Conservation (phyloP, 2,329 filamentous ascomycete species). For the Beauveria sp. region DNA sequence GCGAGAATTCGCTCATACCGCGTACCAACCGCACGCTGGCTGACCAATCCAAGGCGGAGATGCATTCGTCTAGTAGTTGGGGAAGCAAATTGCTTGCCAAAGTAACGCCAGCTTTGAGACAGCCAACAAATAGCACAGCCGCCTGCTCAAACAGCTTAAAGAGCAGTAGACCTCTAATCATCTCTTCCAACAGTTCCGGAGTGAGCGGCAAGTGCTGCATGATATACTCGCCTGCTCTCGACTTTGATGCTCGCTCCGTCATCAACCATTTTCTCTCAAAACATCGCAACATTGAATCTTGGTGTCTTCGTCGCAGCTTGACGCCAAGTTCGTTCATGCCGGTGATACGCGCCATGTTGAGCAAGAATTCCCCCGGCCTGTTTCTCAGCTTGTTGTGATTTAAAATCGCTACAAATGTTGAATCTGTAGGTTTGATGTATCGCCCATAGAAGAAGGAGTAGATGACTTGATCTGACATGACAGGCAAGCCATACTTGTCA, state of each 20-base stretch:
- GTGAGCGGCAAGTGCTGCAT: conserved; percentile 33
- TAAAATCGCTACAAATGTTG: conserved; percentile 41
- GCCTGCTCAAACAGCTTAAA: conserved; percentile 39
- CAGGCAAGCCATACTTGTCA: conserved; percentile 39
- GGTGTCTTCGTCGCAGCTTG: conserved; percentile 28
- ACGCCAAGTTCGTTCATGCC: conserved; percentile 34
- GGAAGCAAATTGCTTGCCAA: conserved; percentile 24
- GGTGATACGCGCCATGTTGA: conserved; percentile 37
- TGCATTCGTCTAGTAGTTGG: conserved; percentile 34
- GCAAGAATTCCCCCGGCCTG: conserved; percentile 35
- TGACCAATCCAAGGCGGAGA: conserved; percentile 33
- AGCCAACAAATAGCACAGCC: conserved; percentile 32
- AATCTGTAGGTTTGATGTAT: conserved; percentile 38
- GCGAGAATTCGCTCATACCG: conserved; percentile 19
- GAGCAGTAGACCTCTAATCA: conserved; percentile 41
- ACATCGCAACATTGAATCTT: conserved; percentile 17
- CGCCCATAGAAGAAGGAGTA: conserved; percentile 40
- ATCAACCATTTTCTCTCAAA: conserved; percentile 19
- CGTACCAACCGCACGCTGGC: conserved; percentile 25
- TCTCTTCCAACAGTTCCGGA: conserved; percentile 33
- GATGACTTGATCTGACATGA: conserved; percentile 45
- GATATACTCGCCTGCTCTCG: conserved; percentile 26
- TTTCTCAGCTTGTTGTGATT: conserved; percentile 39
- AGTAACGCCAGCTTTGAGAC: conserved; percentile 27
- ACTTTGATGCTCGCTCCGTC: conserved; percentile 17